Conservation (phyloP, 768 basidiomycete genomes). For the Agrocybe chaxingu region DNA sequence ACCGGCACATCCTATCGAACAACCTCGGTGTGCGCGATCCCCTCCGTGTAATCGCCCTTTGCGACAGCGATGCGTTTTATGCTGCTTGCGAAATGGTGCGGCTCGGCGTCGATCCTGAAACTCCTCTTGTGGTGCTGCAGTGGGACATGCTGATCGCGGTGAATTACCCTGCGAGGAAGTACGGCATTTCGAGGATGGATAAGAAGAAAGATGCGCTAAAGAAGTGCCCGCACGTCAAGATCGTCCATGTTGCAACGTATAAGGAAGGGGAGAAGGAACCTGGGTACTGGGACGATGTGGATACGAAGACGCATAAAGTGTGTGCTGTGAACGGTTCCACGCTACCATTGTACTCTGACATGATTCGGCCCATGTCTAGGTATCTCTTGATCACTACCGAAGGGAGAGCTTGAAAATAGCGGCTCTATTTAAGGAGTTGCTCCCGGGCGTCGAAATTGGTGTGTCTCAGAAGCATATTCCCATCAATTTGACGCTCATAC, state of each 20-base stretch:
- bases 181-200: conserved; percentile 91
- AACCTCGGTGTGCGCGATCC: conserved; percentile 72
- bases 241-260: conserved; percentile 95
- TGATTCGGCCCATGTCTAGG: conserved; percentile 37
- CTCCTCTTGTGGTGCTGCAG: conserved; percentile 80
- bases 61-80: conserved; percentile 87
- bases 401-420: conserved; percentile 89
- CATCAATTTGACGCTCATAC: conserved; percentile 1
- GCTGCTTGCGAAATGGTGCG: conserved; percentile 85
- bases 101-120: conserved; percentile 55
- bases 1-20: conserved; percentile 70
- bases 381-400: conserved; percentile 91
- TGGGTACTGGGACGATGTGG: conserved; percentile 88
- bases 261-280: conserved; percentile 84
- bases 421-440: conserved; percentile 72
- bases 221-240: conserved; percentile 78
- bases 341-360: background rate
- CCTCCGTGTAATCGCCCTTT: conserved; percentile 81
- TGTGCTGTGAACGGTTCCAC: background rate
- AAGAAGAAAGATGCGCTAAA: conserved; percentile 79
- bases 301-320: conserved; percentile 92
- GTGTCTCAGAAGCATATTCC: background rate
- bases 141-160: conserved; percentile 92
- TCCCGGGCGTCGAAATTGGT: conserved; percentile 85
- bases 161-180: conserved; percentile 92